A percentile compares a stretch with the other conserved stretches of the same genome.
These are phyloP conservation scores for Nitzschia sp. DNA, from an alignment of 108 stramenopile species.

Conservation along the genomic window DNA sequence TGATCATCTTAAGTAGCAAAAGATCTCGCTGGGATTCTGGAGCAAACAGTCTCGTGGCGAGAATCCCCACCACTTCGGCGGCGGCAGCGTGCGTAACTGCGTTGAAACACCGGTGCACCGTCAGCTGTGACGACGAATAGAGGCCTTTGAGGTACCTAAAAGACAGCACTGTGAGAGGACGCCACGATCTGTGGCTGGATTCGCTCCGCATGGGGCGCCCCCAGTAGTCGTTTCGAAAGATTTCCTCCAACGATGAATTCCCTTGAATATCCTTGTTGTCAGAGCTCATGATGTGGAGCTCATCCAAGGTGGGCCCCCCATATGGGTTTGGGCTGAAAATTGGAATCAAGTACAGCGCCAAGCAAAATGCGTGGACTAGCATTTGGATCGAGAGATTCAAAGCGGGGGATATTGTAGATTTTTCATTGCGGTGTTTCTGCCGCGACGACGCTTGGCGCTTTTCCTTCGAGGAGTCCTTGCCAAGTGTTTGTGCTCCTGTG, in stretches of 20 bases:
- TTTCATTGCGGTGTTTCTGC: not conserved
- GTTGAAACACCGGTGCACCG: constrained; percentile 72
- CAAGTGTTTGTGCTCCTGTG: no score
- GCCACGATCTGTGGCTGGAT: constrained; percentile 68
- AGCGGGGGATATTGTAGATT: not conserved
- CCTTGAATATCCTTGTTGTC: constrained; percentile 55
- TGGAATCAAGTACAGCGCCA: constrained; percentile 45
- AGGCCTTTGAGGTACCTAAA: constrained; percentile 53
- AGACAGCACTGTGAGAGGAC: constrained; percentile 67
- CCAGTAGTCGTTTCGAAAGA: constrained; percentile 64
- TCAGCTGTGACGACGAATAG: constrained; percentile 34
- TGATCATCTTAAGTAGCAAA: constrained; percentile 23
- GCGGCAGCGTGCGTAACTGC: constrained; percentile 61
- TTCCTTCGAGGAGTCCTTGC: not conserved
- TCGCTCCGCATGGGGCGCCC: constrained; percentile 49
- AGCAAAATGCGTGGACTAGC: constrained; percentile 29
- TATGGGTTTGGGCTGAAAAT: constrained; percentile 27
- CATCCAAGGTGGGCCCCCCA: constrained; percentile 56
- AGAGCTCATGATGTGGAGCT: constrained; percentile 59
- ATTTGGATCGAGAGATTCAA: not conserved
- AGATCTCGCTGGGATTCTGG: constrained; percentile 6
- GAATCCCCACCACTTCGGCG: constrained; percentile 54
- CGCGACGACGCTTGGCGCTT: not conserved
- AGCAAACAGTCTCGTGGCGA: constrained; percentile 45
- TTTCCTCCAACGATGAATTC: constrained; percentile 5